Conservation (phyloP, 306 rosid genomes). For the Aeschynomene evenia region DNA sequence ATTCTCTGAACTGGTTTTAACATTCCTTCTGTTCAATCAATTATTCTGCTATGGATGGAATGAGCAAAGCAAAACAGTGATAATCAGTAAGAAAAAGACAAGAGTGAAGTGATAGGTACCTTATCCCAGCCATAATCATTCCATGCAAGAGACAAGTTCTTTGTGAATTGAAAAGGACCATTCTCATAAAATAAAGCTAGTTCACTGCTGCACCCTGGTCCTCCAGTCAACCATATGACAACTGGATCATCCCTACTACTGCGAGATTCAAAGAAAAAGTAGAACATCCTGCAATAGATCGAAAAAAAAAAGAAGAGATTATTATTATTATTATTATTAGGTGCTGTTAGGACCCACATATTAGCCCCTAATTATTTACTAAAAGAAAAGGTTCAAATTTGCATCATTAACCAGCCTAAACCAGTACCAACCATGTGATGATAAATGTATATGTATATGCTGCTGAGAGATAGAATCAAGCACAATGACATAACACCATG, state of each 20-base stretch:
- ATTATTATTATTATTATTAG: not conserved
- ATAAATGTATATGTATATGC: not conserved
- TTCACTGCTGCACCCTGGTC: conserved; percentile 97
- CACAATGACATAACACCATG: not conserved
- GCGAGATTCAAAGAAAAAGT: conserved; percentile 91
- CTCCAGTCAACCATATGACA: conserved; percentile 92
- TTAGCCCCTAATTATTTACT: not conserved
- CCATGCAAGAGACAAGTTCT: conserved; percentile 73
- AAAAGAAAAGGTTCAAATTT: conserved; percentile 6
- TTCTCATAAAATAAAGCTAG: conserved; percentile 87
- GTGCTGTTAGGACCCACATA: not conserved
- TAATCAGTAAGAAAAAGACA: not conserved
- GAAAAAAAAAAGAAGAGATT: not conserved
- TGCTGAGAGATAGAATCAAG: conserved; percentile 11
- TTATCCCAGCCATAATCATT: conserved; percentile 91
- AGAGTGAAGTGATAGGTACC: conserved; percentile 35
- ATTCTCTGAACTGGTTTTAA: not conserved
- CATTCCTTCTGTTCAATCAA: not conserved
- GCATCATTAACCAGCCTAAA: conserved; percentile 8
- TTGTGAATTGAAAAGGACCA: conserved; percentile 79
- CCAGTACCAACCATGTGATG: not conserved
- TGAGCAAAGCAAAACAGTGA: not conserved
- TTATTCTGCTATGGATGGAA: not conserved
- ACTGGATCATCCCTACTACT: conserved; percentile 58
- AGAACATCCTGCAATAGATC: conserved; percentile 70